Evolutionary conservation across 495 filamentous ascomycete species (phyloP).

Genomic region (Hyaloscypha variabilis): DNA sequence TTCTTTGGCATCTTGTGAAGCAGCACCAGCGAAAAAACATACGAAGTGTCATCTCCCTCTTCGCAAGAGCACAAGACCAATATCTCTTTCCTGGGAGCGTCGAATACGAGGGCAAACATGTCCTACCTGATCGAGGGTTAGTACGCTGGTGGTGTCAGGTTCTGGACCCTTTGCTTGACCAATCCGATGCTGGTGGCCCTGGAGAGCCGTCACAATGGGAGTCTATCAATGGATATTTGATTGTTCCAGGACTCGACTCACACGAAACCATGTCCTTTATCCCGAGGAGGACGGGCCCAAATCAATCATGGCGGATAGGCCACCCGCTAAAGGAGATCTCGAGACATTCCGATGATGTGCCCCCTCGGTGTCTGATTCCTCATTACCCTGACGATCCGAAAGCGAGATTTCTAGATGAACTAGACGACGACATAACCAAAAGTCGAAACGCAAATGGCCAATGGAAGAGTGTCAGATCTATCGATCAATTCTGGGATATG

Average conservation of each 20-base stretch:
- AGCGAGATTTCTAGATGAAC: conserved; percentile 82
- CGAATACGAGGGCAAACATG: conserved; percentile 83
- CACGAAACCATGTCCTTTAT: conserved; percentile 71
- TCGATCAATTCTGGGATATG: conserved; percentile 97
- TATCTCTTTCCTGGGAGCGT: conserved; percentile 94
- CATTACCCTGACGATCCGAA: conserved; percentile 97
- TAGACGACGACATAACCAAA: conserved; percentile 76
- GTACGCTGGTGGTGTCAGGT: conserved; percentile 96
- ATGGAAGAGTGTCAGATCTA: conserved; percentile 80
- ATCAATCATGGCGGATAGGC: conserved; percentile 52
- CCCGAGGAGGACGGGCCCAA: conserved; percentile 36
- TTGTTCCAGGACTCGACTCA: conserved; percentile 82
- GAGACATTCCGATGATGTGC: conserved; percentile 60
- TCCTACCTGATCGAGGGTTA: conserved; percentile 86
- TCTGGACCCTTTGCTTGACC: conserved; percentile 71
- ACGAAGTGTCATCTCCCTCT: conserved; percentile 82
- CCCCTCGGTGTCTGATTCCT: conserved; percentile 86
- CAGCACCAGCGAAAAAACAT: conserved; percentile 67
- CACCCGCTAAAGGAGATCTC: conserved; percentile 60
- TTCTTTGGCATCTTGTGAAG: conserved; percentile 73
- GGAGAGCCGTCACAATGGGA: conserved; percentile 33
- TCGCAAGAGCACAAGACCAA: conserved; percentile 89
- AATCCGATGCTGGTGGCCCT: not conserved
- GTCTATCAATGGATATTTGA: conserved; percentile 69
- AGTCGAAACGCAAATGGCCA: conserved; percentile 53